Evolutionary conservation across 805 yeast genomes (phyloP).

Genomic region (Metschnikowia gruessii): DNA sequence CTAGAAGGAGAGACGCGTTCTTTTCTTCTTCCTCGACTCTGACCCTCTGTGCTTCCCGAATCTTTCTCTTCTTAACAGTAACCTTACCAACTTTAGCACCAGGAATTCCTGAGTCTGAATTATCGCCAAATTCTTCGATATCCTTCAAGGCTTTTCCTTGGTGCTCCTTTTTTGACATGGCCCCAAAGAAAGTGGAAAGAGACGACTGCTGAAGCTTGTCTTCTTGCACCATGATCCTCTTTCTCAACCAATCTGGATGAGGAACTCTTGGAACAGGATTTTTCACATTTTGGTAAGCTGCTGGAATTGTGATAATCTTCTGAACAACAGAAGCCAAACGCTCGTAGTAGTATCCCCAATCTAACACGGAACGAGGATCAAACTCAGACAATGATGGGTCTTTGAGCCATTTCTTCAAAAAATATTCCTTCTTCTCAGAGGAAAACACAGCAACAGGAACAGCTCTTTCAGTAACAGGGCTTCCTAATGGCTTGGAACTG

Average conservation of each 20-base stretch:
- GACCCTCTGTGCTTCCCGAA: constrained; percentile 20
- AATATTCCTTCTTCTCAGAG: constrained; percentile 77
- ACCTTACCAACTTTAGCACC: constrained; percentile 42
- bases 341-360: constrained; percentile 91
- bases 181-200: constrained; percentile 54
- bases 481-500: constrained; percentile 73
- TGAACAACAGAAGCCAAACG: constrained; percentile 90
- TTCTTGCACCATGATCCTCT: constrained; percentile 54
- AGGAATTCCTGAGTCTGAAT: constrained; percentile 25
- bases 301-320: constrained; percentile 94
- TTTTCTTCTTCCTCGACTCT: constrained; percentile 45
- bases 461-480: constrained; percentile 95
- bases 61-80: constrained; percentile 45
- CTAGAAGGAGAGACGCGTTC: constrained; percentile 46
- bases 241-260: constrained; percentile 91
- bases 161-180: constrained; percentile 41
- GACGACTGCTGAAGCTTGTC: constrained; percentile 73
- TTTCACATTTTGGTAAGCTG: constrained; percentile 81
- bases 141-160: constrained; percentile 46
- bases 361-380: constrained; percentile 85
- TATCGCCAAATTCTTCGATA: constrained; percentile 68
- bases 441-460: constrained; percentile 95
- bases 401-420: constrained; percentile 80
- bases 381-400: constrained; percentile 74
- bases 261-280: constrained; percentile 94